A percentile compares a stretch with the other conserved stretches of the same genome.
Conservation (phyloP, 306 rosid genomes). For the Quillaja saponaria region DNA sequence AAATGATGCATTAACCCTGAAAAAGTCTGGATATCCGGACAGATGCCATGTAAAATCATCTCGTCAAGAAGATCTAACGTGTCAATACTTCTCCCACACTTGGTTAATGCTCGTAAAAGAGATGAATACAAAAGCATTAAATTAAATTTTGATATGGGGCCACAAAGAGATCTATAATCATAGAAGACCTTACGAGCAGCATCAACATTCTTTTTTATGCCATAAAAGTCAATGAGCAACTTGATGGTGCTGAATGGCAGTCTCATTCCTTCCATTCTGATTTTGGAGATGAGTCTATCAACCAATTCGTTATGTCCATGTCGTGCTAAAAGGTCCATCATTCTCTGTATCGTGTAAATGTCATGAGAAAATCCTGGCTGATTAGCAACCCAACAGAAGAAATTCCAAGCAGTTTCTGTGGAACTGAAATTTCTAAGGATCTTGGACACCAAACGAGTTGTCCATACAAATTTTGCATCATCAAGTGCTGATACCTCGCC, state of each 20-base stretch:
- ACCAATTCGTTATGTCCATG: conserved; percentile 62
- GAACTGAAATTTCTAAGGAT: conserved; percentile 60
- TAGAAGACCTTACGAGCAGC: conserved; percentile 78
- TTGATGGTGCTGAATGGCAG: conserved; percentile 72
- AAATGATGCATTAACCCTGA: conserved; percentile 73
- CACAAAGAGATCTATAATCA: conserved; percentile 53
- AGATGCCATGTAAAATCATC: conserved; percentile 64
- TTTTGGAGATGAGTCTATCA: conserved; percentile 59
- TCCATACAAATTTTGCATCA: conserved; percentile 71
- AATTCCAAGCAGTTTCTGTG: conserved; percentile 76
- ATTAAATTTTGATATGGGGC: conserved; percentile 58
- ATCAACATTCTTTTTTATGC: conserved; percentile 72
- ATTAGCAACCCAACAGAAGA: conserved; percentile 77
- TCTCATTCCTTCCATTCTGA: conserved; percentile 70
- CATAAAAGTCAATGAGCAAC: conserved; percentile 71
- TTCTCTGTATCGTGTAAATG: conserved; percentile 74
- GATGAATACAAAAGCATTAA: conserved; percentile 74
- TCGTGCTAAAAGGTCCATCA: conserved; percentile 62
- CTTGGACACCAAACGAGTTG: conserved; percentile 74
- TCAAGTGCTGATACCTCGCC: conserved; percentile 66
- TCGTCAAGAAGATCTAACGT: conserved; percentile 67
- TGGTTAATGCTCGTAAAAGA: conserved; percentile 67
- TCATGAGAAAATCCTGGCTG: conserved; percentile 81
- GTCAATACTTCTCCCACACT: conserved; percentile 60
- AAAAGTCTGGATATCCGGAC: conserved; percentile 76